Evolutionary conservation across 305 asterid species (phyloP), one percentile per base, ranked within the genome.

Genomic region (Andrographis paniculata): DNA sequence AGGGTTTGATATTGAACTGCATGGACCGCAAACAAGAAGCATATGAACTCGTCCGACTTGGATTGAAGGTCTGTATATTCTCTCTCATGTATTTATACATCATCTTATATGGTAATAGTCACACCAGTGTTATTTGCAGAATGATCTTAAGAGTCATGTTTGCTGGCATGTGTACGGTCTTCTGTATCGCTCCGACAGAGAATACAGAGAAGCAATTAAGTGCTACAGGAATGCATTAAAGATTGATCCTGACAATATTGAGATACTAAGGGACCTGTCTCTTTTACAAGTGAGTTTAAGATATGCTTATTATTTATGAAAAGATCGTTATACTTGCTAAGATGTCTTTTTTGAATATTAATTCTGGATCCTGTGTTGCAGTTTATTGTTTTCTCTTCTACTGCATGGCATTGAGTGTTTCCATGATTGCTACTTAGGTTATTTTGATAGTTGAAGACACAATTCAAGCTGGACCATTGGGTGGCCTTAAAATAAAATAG

Each of bases 141-240:
- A 92, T 87, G 95, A 92, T 68, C 87, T 92, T 22, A 92, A 92
- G 79, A 92, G 99, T 71, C 99, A 92, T 72, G 93, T 92, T 48
- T 92, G 99, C 74, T 92, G 99, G 99, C 99, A 92, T 63, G 99
- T 92, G 24, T 92, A 81, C 66, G 99, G 99, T 48, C 99, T 92
- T 61, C 71, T 92, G 42, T 92, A 92, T 53, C 82, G 99, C 15
- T 87, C 99, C 2, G 99, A 92, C 73, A 81, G 99, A 74, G 99
- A 92, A 64, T 92, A 92, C 66, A 68, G 96, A 62, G 99, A 91
- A 62, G 99, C 99, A 55, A 87, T 87, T 60, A 87, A 91, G 68
- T 83, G 99, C 62, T 91, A 91, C 62, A 82, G 95, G 33, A 87
- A 91, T 69, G 99, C 99, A 18, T 95, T 92, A 43, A 84, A 52